phyloP scores from a whole-genome alignment of 148 eudicot species.

The Bassia scoparia region DNA sequence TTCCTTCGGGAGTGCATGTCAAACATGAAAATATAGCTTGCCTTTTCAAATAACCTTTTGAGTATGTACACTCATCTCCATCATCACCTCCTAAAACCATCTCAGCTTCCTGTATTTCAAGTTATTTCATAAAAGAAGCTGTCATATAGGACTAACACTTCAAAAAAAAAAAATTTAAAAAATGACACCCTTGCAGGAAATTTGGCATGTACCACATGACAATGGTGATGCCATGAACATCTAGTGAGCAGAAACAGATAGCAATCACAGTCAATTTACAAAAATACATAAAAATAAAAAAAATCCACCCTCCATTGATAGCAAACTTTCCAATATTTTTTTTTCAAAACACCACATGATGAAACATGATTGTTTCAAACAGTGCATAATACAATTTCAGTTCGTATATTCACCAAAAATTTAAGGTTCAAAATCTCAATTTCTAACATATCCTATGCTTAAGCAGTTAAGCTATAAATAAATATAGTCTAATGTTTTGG shows the following conservation, averaged over 20 bases:
- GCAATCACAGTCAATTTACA: not conserved
- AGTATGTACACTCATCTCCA: slow-evolving; percentile 88
- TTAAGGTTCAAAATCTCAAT: no score
- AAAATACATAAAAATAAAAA: not conserved
- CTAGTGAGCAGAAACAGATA: not conserved
- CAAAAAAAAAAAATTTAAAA: not conserved
- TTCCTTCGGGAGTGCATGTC: slow-evolving; percentile 98
- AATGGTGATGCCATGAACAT: not conserved
- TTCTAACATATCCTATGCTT: no score
- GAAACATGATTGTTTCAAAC: no score
- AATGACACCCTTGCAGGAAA: not conserved
- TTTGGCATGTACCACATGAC: not conserved
- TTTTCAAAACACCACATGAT: no score
- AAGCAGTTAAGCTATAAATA: no score
- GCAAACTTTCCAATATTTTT: no score
- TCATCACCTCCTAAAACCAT: slow-evolving; percentile 96
- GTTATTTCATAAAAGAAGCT: no score
- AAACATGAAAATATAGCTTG: slow-evolving; percentile 96
- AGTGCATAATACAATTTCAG: no score
- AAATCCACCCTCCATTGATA: not conserved
- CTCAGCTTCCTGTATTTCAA: slow-evolving; percentile 93
- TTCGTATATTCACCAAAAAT: no score
- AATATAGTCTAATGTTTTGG: no score
- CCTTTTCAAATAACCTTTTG: slow-evolving; percentile 87
- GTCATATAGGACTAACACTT: not conserved